Evolutionary conservation across 2,329 filamentous ascomycete species (phyloP).

Genomic region (Coniochaeta hoffmannii): DNA sequence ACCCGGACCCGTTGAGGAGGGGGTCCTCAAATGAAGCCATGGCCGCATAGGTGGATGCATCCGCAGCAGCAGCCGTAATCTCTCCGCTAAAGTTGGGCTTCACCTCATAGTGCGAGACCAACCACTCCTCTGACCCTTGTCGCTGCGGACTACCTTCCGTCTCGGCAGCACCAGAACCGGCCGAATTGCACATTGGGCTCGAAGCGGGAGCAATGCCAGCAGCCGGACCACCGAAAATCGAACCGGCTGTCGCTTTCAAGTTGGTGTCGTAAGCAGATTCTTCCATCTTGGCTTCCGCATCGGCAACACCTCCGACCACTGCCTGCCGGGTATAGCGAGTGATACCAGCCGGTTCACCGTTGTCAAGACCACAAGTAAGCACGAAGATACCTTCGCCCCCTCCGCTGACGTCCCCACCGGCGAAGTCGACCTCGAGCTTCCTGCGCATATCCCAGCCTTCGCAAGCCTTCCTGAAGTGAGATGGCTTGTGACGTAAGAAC

Average conservation of each 20-base stretch:
- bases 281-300: conserved; percentile 6
- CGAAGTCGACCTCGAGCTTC: conserved; percentile 81
- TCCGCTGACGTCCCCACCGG: conserved; percentile 66
- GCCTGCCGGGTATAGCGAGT: conserved; percentile 33
- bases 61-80: conserved; percentile 65
- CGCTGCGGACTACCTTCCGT: background rate
- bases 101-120: conserved; percentile 52
- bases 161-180: background rate
- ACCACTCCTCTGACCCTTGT: conserved; percentile 52
- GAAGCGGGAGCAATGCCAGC: conserved; percentile 17
- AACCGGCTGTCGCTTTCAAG: background rate
- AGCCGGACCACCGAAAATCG: conserved; percentile 14
- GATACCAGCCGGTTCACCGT: conserved; percentile 39
- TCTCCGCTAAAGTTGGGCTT: conserved; percentile 50
- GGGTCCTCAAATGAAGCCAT: conserved; percentile 74
- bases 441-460: conserved; percentile 90
- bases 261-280: conserved; percentile 9
- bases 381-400: conserved; percentile 73
- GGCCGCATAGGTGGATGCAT: conserved; percentile 65
- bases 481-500: conserved; percentile 64
- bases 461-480: conserved; percentile 71
- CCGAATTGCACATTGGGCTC: conserved; percentile 7
- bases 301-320: conserved; percentile 8
- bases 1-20: conserved; percentile 44
- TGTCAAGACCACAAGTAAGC: conserved; percentile 63